Evolutionary conservation across 768 basidiomycete species (phyloP), one percentile per base, ranked within the genome.

Genomic region (Macrolepiota fuliginosa): DNA sequence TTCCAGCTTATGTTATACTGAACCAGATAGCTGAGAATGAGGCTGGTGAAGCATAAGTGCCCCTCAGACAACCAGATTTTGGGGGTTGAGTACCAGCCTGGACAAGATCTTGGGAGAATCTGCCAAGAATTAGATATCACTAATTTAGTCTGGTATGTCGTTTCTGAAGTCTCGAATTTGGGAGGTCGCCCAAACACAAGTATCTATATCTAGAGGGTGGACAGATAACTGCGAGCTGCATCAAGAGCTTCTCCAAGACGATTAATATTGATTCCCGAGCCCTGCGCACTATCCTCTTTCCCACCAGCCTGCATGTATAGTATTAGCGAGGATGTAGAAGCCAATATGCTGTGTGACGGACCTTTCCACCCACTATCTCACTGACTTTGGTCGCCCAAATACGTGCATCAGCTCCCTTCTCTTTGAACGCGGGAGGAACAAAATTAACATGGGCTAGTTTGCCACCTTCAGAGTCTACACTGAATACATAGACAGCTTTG

Each of bases 401-500:
- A 63, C 94, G 90, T 24, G 91, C 96, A 71, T 95, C 92, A 52
- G 91, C 79, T 13, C 88, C 87, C 64, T 84, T 82, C 32, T 77
- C 77, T 70, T 89, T 90, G 54, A 82, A 64, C 1, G 74, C 70
- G 2, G 81, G 78, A 12, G 88, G 79, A 47, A 98, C 81, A 66
- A 82, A 88, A 75, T 98, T 98, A 61, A 88, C 88, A 71, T 98
- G 96, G 12, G 89, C 87, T 63, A 98, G 87, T 72, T 90, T 96
- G 61, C 81, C 82, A 46, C 79, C 81, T 58, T 85, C 84, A 0
- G 68, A 58, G 66, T 97, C 93, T 17, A 84, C 77, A 68, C 89
- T 93, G 79, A 98, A 91, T 15, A 98, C 84, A 73, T 98, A 98
- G 19, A 92, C 81, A 3, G 91, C 84, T 74, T 96, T 98, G 37